These are phyloP conservation scores for Moesziomyces aphidis DNA, from an alignment of 1,284 basidiomycete genomes.

Conservation along the genomic window DNA sequence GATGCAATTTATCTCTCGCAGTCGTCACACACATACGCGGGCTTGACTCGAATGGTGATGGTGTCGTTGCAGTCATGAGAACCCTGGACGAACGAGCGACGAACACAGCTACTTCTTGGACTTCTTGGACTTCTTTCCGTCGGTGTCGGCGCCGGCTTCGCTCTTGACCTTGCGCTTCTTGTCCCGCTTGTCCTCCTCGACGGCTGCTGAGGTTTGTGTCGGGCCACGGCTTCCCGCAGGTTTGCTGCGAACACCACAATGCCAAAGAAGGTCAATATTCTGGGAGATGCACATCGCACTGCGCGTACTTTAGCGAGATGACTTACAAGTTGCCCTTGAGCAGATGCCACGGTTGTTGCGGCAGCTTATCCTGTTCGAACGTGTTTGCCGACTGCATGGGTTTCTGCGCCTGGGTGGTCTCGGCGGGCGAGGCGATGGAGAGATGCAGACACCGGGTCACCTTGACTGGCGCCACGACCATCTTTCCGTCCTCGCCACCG, in stretches of 20 bases:
- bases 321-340: conserved; percentile 47
- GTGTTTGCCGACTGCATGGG: conserved; percentile 17
- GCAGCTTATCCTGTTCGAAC: conserved; percentile 33
- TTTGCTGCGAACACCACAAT: neutral
- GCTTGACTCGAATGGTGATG: neutral
- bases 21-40: too few species aligned
- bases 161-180: conserved; percentile 46
- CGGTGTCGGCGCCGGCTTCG: conserved; percentile 2
- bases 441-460: conserved; percentile 35
- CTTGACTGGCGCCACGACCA: conserved; percentile 30
- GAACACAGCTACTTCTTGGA: conserved; percentile 38
- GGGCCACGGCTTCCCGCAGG: conserved; percentile 15
- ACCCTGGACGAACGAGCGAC: neutral
- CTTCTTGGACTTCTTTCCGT: conserved; percentile 37
- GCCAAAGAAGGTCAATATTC: too few species aligned
- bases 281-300: too few species aligned
- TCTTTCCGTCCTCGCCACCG: conserved; percentile 21
- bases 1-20: too few species aligned
- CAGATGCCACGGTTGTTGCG: conserved; percentile 56
- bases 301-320: too few species aligned
- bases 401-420: conserved; percentile 17
- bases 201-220: conserved; percentile 4
- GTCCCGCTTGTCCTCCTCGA: conserved; percentile 21
- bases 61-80: neutral
- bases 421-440: conserved; percentile 35